Evolutionary conservation across 106 monocot genomes (phyloP).

Genomic region (Platanthera zijinensis): DNA sequence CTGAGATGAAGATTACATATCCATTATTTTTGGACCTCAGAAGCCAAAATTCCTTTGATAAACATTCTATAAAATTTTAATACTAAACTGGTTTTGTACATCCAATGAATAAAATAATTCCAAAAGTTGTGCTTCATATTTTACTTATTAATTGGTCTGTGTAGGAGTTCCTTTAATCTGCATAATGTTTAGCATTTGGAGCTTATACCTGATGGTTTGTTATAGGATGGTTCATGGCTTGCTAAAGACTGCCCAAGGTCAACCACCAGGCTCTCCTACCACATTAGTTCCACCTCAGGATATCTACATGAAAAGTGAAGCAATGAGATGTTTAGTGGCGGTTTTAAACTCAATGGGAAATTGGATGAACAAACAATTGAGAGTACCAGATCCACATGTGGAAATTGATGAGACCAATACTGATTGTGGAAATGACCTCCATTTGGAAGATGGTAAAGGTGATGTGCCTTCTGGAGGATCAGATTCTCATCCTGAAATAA

Average conservation of each 20-base stretch:
- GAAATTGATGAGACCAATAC: constrained; percentile 33
- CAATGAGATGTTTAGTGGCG: constrained; percentile 81
- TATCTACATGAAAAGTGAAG: constrained; percentile 69
- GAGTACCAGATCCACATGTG: constrained; percentile 72
- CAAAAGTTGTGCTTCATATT: not conserved
- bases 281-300: constrained; percentile 82
- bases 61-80: not conserved
- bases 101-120: not conserved
- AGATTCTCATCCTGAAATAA: constrained; percentile 50
- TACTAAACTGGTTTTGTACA: not conserved
- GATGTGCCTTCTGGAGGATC: constrained; percentile 48
- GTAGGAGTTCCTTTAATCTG: not conserved
- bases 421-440: constrained; percentile 42
- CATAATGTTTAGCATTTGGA: no score
- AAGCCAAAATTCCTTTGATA: not conserved
- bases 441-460: constrained; percentile 32
- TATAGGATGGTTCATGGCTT: constrained; percentile 87
- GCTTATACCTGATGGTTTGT: constrained; percentile 2
- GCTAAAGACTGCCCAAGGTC: constrained; percentile 87
- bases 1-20: not conserved
- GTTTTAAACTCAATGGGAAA: constrained; percentile 91
- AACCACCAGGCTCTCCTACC: constrained; percentile 50
- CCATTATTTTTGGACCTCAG: not conserved
- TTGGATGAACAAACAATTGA: constrained; percentile 92
- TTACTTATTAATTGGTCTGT: not conserved